Base-by-base conservation (phyloP, 73 alveolate species). In the Tetrahymena elliotti region DNA sequence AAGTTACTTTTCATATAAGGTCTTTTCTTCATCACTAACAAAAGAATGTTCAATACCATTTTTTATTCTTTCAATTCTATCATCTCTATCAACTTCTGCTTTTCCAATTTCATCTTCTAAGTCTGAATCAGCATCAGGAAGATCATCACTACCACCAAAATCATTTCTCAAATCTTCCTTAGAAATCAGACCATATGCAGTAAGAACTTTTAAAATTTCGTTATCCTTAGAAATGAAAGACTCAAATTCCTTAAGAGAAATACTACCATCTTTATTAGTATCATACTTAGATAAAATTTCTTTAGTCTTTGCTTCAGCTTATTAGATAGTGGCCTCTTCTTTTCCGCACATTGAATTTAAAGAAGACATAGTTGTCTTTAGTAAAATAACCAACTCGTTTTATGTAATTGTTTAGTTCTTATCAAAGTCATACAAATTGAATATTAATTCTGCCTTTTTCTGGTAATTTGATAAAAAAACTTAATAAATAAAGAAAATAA, bases 381-480 rank as follows among this genome's bases (percentile, higher is more conserved):
- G 53, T 95, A 98, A 94, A 88, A 98, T 95, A 83, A 98, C 98
- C 93, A 98, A 95, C 94, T 99, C 99, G 97, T 98, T 99, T 93
- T 99, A 83, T 36, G 99, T 94, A 38, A 99, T 97, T 94, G 98
- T 98, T 95, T 96, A 95, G 92, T 98, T 97, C 38, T 98, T 97
- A 93, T 99, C 99, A 95, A 99, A 99, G 95, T 99, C 99, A 93
- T 98, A 98, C 40, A 98, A 93, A 40, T 94, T 92, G 96, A 98
- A 98, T 36, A 98, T 33, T 20, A 97, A 40, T 35, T 95, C 97
- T 40, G 99, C 99, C 95, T 98, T 98, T 52, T 96, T 94, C 94
- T 96, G 95, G 7, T 36, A 83, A n/a, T 24, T 94, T 24, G 33
- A 33, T 36, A 13, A 47, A 47, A 47, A 5, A 47, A 68, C 34